Evolutionary conservation across 352 stramenopile genomes (phyloP), one percentile per base, ranked within the genome.

Genomic region (Pythium phragmiticola): DNA sequence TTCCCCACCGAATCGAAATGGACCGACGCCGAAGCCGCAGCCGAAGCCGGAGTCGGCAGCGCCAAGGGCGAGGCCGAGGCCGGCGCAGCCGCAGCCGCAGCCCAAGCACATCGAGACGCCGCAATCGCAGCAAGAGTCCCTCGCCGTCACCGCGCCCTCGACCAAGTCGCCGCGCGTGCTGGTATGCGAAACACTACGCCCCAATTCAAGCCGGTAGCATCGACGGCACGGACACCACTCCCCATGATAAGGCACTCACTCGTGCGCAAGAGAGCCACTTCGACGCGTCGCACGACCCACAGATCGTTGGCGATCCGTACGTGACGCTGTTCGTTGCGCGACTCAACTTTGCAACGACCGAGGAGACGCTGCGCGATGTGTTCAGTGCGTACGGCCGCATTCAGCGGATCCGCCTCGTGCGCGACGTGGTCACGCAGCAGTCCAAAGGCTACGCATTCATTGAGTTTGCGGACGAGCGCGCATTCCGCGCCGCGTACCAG

Each of bases 381-480:
- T 94, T 94, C 53, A 50, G 51, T 9, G 36, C 45, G 12, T 92
- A 77, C 33, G 85, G 85, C 17, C 54, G 60, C 4, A 71, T 94
- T 47, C 33, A 57, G 7, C 69, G 66, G n/a, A 54, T 89, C 56
- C 81, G 83, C 26, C 72, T 94, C 6, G 85, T 94, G 52, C 75
- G 77, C 11, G 79, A 94, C 52, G 72, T 84, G 12, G 75, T 69
- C 37, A 90, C 83, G 19, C 57, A 81, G 56, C 75, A 75, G 51
- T 90, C 82, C 60, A 86, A 80, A 37, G 83, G 83, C 47, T 92
- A 94, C 71, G 83, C 85, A 30, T 94, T 94, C 64, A 65, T 94
- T 28, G 83, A 90, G 59, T 94, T 88, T 54, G 70, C 66, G 36
- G 53, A 70, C 39, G 80, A 88, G 59, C 66, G 66, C 21, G 72